A percentile compares a stretch with the other conserved stretches of the same genome.
Conservation (phyloP, 306 rosid species). For the Ormosia semicastrata region DNA sequence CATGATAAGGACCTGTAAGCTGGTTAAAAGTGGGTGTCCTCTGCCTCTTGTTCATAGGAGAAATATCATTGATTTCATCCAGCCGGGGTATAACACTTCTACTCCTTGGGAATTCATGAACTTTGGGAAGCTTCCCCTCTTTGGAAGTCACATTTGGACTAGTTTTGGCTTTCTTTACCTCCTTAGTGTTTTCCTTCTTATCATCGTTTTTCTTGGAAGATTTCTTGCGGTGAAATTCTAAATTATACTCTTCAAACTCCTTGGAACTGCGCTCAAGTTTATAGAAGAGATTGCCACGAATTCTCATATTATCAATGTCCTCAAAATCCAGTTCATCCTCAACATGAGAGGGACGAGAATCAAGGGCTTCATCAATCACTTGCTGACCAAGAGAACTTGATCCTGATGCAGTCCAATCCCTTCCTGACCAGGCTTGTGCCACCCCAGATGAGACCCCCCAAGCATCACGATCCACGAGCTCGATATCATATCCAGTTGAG, state of each 20-base stretch:
- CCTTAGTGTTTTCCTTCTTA: slow-evolving; percentile 28
- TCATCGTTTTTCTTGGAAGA: slow-evolving; percentile 42
- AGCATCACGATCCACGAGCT: slow-evolving; percentile 68
- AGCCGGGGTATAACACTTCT: slow-evolving; percentile 7
- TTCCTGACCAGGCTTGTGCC: slow-evolving; percentile 60
- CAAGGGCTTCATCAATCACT: slow-evolving; percentile 35
- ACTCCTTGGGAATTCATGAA: slow-evolving; percentile 15
- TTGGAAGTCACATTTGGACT: slow-evolving; percentile 10
- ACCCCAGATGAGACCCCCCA: slow-evolving; percentile 72
- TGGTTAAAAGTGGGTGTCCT: slow-evolving; percentile 75
- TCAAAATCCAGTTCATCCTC: slow-evolving; percentile 63
- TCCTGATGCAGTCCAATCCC: slow-evolving; percentile 15
- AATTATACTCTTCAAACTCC: slow-evolving; percentile 82
- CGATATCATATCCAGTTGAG: slow-evolving; percentile 45
- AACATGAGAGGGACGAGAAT: slow-evolving; percentile 18
- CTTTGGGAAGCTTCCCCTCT: slow-evolving; percentile 38
- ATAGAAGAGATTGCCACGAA: slow-evolving; percentile 64
- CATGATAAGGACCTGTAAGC: slow-evolving; percentile 80
- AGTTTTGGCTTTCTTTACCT: slow-evolving; percentile 28
- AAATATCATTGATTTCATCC: slow-evolving; percentile 24
- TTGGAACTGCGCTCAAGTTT: slow-evolving; percentile 78
- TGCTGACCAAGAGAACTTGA: slow-evolving; percentile 23
- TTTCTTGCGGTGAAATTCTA: slow-evolving; percentile 73
- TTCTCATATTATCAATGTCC: slow-evolving; percentile 72
- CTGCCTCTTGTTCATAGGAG: slow-evolving; percentile 50